These are phyloP conservation scores for Pleurotus salmoneostramineus DNA, from an alignment of 768 basidiomycete genomes.

Conservation along the genomic window DNA sequence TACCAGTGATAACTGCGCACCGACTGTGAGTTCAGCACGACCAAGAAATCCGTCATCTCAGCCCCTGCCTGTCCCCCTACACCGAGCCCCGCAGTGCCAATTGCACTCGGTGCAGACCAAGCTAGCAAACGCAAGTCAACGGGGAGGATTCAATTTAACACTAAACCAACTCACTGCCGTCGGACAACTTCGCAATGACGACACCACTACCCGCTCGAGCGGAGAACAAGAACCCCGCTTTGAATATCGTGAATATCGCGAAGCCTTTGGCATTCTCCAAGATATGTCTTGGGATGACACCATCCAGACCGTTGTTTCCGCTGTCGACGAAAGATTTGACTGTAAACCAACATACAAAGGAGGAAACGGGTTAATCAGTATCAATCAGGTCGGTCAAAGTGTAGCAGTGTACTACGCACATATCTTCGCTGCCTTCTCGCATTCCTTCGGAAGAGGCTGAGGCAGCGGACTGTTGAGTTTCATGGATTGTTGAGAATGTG, in stretches of 20 bases:
- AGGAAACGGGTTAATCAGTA: background rate
- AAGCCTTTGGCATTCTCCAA: slow-evolving; percentile 63
- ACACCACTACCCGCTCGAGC: slow-evolving; percentile 84
- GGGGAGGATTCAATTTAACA: background rate
- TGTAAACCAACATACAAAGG: slow-evolving; percentile 21
- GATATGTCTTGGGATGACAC: slow-evolving; percentile 50
- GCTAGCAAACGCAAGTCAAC: slow-evolving; percentile 33
- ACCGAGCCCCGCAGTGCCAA: slow-evolving; percentile 89
- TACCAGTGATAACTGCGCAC: slow-evolving; percentile 34
- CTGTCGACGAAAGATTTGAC: slow-evolving; percentile 83
- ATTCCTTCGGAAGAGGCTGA: slow-evolving; percentile 75
- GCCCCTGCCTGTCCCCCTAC: slow-evolving; percentile 81
- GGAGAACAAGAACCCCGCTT: slow-evolving; percentile 70
- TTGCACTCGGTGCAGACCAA: slow-evolving; percentile 95
- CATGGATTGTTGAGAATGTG: slow-evolving; percentile 19
- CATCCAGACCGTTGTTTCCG: slow-evolving; percentile 81
- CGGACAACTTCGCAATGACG: slow-evolving; percentile 78
- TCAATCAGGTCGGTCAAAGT: slow-evolving; percentile 7
- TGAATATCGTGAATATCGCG: slow-evolving; percentile 88
- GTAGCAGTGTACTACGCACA: slow-evolving; percentile 40
- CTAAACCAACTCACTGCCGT: slow-evolving; percentile 63
- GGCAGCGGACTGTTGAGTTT: slow-evolving; percentile 48
- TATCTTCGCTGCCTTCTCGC: slow-evolving; percentile 83
- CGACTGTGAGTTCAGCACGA: slow-evolving; percentile 81
- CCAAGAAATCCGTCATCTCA: slow-evolving; percentile 87